Evolutionary conservation across 2,329 filamentous ascomycete species (phyloP).

Genomic region (Trichophyton simii): DNA sequence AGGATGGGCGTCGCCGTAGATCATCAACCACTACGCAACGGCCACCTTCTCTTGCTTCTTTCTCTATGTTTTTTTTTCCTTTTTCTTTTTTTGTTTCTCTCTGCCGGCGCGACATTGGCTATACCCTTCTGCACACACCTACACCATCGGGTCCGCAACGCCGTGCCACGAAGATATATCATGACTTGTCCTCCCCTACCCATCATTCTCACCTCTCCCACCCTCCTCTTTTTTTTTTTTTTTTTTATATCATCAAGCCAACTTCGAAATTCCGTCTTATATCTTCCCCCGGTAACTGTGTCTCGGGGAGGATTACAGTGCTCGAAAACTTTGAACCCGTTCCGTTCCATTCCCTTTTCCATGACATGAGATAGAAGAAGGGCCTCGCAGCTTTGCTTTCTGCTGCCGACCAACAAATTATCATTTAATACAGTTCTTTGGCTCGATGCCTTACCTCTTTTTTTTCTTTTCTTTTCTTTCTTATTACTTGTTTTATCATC

Average conservation of each 20-base stretch:
- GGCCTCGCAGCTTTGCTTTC: neutral
- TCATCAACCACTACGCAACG: neutral
- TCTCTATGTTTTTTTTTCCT: neutral
- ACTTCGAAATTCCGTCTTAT: neutral
- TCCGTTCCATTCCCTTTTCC: neutral
- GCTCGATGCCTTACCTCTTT: neutral
- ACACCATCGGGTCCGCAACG: neutral
- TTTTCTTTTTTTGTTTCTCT: neutral
- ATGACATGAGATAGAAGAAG: neutral
- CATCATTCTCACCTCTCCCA: too few relatives aligned
- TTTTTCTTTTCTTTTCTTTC: neutral
- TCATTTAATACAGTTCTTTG: slow-evolving; percentile 1
- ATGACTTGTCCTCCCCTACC: neutral
- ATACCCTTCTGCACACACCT: neutral
- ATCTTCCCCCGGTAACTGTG: neutral
- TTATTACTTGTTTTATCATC: neutral
- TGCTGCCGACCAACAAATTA: neutral
- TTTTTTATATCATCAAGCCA: neutral
- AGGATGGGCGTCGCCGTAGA: slow-evolving; percentile 62
- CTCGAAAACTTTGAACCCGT: neutral
- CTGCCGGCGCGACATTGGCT: neutral
- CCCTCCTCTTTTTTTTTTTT: neutral
- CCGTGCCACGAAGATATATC: neutral
- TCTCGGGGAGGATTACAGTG: neutral
- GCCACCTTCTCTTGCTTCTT: too few relatives aligned